Conservation (phyloP, 371 early-diverging fungal genomes). For the Phascolomyces articulosus region DNA sequence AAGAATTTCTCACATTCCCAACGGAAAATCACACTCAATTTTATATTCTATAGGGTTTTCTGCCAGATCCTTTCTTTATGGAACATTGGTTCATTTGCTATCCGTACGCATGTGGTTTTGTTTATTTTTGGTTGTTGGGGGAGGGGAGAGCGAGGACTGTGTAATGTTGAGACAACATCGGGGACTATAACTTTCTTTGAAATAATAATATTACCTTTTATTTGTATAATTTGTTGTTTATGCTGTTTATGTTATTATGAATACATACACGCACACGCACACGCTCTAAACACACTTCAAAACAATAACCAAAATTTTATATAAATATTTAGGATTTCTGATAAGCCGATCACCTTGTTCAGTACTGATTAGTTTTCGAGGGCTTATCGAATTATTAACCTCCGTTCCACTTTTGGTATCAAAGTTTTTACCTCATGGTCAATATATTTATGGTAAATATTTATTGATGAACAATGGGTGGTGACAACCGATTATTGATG, state of each 20-base stretch:
- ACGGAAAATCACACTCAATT: no score
- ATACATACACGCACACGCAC: no score
- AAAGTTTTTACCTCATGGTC: constrained; percentile 52
- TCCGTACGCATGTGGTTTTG: constrained; percentile 16
- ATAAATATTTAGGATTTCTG: constrained; percentile 24
- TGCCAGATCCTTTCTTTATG: constrained; percentile 31
- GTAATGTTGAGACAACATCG: constrained; percentile 21
- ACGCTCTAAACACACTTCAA: no score
- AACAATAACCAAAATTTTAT: not conserved
- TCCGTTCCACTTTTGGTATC: constrained; percentile 58
- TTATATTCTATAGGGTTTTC: constrained; percentile 28
- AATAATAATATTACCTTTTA: no score
- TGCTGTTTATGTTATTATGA: no score
- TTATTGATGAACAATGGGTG: not conserved
- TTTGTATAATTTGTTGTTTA: no score
- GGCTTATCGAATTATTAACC: constrained; percentile 56
- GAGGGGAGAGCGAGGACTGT: no score
- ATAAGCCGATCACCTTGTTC: constrained; percentile 32
- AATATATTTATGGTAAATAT: constrained; percentile 19
- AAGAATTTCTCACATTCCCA: no score
- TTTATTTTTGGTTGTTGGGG: not conserved
- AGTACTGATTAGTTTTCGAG: constrained; percentile 50
- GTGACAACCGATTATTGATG: no score
- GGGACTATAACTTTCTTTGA: not conserved
- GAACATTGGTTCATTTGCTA: constrained; percentile 23